Evolutionary conservation across 169 alveolate species (phyloP).

Genomic region (Babesia ovis): DNA sequence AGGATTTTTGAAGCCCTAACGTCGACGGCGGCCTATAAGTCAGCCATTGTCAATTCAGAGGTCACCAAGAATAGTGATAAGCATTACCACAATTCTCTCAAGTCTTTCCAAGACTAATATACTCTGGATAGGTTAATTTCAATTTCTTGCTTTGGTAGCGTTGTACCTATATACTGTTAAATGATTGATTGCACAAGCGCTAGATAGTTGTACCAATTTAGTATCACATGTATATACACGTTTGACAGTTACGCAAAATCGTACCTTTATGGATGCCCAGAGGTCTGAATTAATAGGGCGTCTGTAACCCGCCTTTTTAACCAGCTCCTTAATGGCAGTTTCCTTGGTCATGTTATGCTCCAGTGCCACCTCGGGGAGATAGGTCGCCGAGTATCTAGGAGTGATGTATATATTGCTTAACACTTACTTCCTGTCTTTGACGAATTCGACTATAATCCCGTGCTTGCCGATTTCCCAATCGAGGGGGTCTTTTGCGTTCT

Average conservation of each 20-base stretch:
- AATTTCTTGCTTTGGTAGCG: conserved; percentile 58
- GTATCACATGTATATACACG: background rate
- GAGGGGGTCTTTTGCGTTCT: conserved; percentile 58
- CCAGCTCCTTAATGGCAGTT: conserved; percentile 43
- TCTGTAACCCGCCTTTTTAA: conserved; percentile 42
- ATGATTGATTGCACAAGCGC: background rate
- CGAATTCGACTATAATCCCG: conserved; percentile 64
- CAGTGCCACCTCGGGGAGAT: conserved; percentile 74
- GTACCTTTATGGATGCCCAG: conserved; percentile 27
- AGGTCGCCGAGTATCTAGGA: conserved; percentile 69
- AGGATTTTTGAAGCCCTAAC: conserved; percentile 52
- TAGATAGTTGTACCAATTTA: background rate
- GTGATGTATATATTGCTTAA: background rate
- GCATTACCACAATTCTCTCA: background rate
- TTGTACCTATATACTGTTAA: conserved; percentile 32
- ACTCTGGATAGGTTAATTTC: conserved; percentile 27
- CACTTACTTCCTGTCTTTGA: conserved; percentile 20
- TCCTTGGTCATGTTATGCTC: conserved; percentile 61
- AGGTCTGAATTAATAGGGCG: conserved; percentile 16
- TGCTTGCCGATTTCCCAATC: conserved; percentile 77
- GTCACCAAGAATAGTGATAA: conserved; percentile 26
- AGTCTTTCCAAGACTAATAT: background rate
- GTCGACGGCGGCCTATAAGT: conserved; percentile 62
- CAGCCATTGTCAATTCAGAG: conserved; percentile 49
- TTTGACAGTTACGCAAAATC: background rate